Conservation (phyloP, 805 yeast genomes). For the Nakazawaea wickerhamii region DNA sequence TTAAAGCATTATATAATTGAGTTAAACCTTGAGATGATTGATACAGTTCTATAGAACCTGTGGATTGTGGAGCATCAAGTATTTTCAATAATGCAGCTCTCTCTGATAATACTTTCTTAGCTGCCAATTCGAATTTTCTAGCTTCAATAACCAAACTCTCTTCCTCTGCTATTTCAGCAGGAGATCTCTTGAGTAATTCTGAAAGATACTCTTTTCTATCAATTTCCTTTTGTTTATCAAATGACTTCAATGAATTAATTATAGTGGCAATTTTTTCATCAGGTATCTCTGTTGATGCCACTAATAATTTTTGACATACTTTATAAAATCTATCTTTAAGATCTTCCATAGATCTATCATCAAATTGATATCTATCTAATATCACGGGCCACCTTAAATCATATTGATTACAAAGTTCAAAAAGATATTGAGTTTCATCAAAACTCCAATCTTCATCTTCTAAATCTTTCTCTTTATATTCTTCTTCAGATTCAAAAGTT, state of each 20-base stretch:
- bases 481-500: slow-evolving; percentile 51
- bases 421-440: slow-evolving; percentile 75
- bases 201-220: slow-evolving; percentile 79
- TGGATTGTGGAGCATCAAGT: slow-evolving; percentile 81
- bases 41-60: slow-evolving; percentile 71
- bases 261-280: slow-evolving; percentile 38
- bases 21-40: slow-evolving; percentile 85
- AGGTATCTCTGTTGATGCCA: slow-evolving; percentile 33
- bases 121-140: slow-evolving; percentile 84
- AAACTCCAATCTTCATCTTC: slow-evolving; percentile 58
- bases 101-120: slow-evolving; percentile 81
- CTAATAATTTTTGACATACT: slow-evolving; percentile 53
- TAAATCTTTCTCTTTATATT: slow-evolving; percentile 45
- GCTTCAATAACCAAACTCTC: slow-evolving; percentile 92
- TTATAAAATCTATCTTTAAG: slow-evolving; percentile 76
- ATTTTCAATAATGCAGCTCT: slow-evolving; percentile 72
- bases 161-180: slow-evolving; percentile 97
- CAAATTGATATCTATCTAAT: slow-evolving; percentile 49
- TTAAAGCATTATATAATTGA: slow-evolving; percentile 74
- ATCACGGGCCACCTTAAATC: slow-evolving; percentile 71
- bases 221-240: slow-evolving; percentile 63
- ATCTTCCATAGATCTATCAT: slow-evolving; percentile 61
- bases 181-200: slow-evolving; percentile 73
- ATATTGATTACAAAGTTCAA: slow-evolving; percentile 53
- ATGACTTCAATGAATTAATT: slow-evolving; percentile 56